Evolutionary conservation across 2,329 filamentous ascomycete species (phyloP), one percentile per base, ranked within the genome.

Genomic region (Colletotrichum sp.): DNA sequence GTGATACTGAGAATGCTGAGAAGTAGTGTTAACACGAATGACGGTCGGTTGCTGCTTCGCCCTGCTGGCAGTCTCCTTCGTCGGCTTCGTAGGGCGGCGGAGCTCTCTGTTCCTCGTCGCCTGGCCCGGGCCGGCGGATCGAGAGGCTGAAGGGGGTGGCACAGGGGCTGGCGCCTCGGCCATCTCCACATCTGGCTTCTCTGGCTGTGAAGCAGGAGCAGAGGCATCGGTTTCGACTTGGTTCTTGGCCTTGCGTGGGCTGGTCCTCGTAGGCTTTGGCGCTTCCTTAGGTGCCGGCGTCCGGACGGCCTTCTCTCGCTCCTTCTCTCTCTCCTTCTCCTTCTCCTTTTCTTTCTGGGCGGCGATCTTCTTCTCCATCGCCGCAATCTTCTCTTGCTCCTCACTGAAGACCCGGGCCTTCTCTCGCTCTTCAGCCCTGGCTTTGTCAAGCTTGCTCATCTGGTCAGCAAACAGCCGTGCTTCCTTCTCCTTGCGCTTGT

Each of bases 1-100:
- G 70, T 92, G 90, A 76, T 90, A 90, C 73, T 92, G 91, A 28
- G 88, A 86, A 72, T 90, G 88, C 78, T 93, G 92, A 12, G 92
- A 93, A 26, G 90, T 90, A 68, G 92, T 92, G 78, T 93, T 94
- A 75, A 95, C 93, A 73, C 91, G 91, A 79, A 94, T 96, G 73
- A 94, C 91, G 5, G 94, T 95, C 9, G 93, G 94, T 1, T 91
- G 91, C 75, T 93, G 92, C 82, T 93, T 95, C 0, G 88, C 82
- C 81, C 94, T 94, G 13, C 84, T 78, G 5, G 87, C 78, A 1
- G 87, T 80, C 55, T 94, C 92, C 80, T 93, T 94, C 10, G 88
- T 88, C 3, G 93, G 92, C 79, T 91, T 94, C 5, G 90, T 81
- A 1, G 92, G 92, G 69, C 93, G 88, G 80, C 92, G 92, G 73